Conservation (phyloP, 2,329 filamentous ascomycete species). For the Leptographium flavum region DNA sequence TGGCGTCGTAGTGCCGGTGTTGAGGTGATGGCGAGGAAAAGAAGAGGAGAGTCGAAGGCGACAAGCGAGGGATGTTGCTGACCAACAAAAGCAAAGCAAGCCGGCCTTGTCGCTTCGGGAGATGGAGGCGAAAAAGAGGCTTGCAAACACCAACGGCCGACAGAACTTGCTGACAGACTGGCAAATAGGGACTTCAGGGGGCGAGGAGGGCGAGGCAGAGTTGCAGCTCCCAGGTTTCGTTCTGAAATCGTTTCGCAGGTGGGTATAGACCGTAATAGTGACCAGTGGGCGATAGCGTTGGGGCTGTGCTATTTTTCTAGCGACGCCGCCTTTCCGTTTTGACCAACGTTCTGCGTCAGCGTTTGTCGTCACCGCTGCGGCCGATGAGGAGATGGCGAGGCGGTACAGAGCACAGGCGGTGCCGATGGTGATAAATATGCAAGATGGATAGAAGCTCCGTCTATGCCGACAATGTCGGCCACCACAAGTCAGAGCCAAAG, state of each 20-base stretch:
- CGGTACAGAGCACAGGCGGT: no score
- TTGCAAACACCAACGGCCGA: neutral
- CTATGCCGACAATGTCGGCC: no score
- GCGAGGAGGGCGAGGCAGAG: neutral
- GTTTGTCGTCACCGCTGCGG: neutral
- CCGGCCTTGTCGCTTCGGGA: neutral
- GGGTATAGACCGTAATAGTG: slow-evolving; percentile 1
- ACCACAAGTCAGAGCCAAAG: no score
- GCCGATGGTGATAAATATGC: no score
- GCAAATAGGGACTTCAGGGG: no score
- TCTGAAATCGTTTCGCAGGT: slow-evolving; percentile 2
- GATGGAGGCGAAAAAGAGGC: neutral
- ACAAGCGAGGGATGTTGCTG: neutral
- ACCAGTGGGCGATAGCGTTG: slow-evolving; percentile 6
- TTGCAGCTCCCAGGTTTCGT: neutral
- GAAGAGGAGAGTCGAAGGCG: neutral
- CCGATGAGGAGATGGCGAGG: no score
- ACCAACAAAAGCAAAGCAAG: neutral
- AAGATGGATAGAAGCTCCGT: no score
- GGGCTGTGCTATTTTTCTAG: slow-evolving; percentile 10
- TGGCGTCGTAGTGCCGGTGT: no score
- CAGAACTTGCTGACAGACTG: no score
- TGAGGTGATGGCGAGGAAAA: no score
- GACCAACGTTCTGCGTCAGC: neutral
- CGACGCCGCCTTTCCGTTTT: slow-evolving; percentile 3